A percentile compares a stretch with the other conserved stretches of the same genome.
Conservation (phyloP, 2,329 filamentous ascomycete species). For the Botrytis deweyae region DNA sequence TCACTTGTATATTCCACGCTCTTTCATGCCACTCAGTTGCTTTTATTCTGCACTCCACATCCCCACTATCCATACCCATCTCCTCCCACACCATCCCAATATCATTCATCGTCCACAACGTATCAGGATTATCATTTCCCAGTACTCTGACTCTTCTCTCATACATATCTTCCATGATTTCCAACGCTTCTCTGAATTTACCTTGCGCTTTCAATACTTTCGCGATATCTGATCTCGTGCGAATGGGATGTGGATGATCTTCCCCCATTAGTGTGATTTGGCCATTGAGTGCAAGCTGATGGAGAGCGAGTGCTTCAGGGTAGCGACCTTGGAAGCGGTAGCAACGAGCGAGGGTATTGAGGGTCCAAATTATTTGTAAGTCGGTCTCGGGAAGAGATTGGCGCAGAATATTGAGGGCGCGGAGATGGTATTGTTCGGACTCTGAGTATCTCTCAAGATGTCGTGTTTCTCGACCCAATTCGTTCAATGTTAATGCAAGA, state of each 20-base stretch:
- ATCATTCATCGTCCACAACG: constrained; percentile 19
- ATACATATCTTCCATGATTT: constrained; percentile 14
- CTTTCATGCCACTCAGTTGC: background rate
- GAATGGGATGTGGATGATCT: constrained; percentile 12
- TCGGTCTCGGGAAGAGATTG: constrained; percentile 15
- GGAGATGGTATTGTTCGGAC: constrained; percentile 17
- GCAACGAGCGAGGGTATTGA: constrained; percentile 15
- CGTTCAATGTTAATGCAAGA: constrained; percentile 15
- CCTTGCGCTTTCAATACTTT: constrained; percentile 8
- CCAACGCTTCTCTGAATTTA: constrained; percentile 8
- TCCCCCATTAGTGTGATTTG: constrained; percentile 12
- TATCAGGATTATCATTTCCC: constrained; percentile 11
- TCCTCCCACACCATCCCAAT: constrained; percentile 11
- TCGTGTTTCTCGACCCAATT: constrained; percentile 16
- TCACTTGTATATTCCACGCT: background rate
- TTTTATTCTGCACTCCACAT: background rate
- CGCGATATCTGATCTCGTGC: constrained; percentile 6
- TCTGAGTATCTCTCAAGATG: constrained; percentile 12
- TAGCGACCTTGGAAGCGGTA: constrained; percentile 13
- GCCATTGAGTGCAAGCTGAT: constrained; percentile 5
- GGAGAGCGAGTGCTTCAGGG: constrained; percentile 2
- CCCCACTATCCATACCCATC: background rate
- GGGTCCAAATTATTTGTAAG: constrained; percentile 11
- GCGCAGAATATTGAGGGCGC: constrained; percentile 5
- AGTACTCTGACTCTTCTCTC: background rate